These are phyloP conservation scores for Micromonas commoda DNA, from an alignment of 139 green algal genomes.

Conservation along the genomic window DNA sequence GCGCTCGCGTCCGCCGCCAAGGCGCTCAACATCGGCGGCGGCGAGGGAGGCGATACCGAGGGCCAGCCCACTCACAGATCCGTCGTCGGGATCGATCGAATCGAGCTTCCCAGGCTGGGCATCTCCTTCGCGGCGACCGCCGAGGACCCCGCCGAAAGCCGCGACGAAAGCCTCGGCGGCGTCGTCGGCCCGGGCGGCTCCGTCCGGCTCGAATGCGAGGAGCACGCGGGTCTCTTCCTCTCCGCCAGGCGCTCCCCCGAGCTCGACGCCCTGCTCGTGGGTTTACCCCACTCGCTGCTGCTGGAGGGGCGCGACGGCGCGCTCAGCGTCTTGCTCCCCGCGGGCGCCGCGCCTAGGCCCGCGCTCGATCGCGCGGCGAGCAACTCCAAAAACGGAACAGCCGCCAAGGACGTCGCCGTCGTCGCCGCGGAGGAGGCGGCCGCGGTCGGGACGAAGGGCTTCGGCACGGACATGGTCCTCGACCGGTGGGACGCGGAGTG, in stretches of 20 bases:
- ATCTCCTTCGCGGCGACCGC: too few relatives aligned
- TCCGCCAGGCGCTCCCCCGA: not conserved
- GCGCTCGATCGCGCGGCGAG: not conserved
- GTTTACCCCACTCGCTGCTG: slow-evolving; percentile 28
- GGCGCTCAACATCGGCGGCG: not conserved
- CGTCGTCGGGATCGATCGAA: not conserved
- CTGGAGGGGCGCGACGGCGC: slow-evolving; percentile 22
- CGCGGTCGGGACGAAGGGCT: not conserved
- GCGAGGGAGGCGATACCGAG: too few relatives aligned
- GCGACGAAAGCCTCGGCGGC: not conserved
- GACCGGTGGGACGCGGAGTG: slow-evolving; percentile 21
- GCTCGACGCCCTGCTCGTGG: slow-evolving; percentile 18
- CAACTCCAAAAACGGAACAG: too few relatives aligned
- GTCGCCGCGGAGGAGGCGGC: not conserved
- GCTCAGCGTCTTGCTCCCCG: slow-evolving; percentile 25
- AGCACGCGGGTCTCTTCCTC: slow-evolving; percentile 25
- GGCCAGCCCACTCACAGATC: too few relatives aligned
- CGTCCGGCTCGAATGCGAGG: slow-evolving; percentile 24
- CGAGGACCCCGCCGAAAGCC: not conserved
- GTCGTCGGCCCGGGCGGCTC: not conserved
- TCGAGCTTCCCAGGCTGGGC: slow-evolving; percentile 14
- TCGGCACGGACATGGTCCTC: slow-evolving; percentile 20
- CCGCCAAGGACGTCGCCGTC: not conserved
- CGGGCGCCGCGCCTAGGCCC: not conserved
- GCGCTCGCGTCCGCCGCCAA: not conserved